A percentile compares a stretch with the other conserved stretches of the same genome.
phyloP scores from a whole-genome alignment of 2,329 filamentous ascomycete species.

The Purpureocillium lavendulum region DNA sequence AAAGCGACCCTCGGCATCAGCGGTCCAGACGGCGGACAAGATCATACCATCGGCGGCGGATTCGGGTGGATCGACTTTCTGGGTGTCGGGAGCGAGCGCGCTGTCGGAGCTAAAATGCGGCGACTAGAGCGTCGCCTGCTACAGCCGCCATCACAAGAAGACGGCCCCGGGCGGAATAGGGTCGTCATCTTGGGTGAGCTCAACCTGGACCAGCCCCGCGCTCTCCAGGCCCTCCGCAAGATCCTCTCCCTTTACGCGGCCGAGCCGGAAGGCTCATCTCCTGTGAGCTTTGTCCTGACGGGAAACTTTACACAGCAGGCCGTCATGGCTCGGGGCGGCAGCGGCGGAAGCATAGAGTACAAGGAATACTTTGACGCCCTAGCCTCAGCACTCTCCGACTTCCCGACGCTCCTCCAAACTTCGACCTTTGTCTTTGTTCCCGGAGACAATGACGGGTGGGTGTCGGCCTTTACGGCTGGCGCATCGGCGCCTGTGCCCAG shows the following conservation, averaged over 20 bases:
- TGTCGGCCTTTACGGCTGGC: constrained; percentile 72
- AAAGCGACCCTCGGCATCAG: constrained; percentile 68
- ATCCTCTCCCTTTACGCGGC: constrained; percentile 67
- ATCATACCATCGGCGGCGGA: constrained; percentile 62
- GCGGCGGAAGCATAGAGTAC: constrained; percentile 83
- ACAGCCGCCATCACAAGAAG: constrained; percentile 24
- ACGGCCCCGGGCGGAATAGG: constrained; percentile 34
- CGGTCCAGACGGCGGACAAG: constrained; percentile 46
- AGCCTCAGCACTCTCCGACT: constrained; percentile 75
- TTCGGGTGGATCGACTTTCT: constrained; percentile 98
- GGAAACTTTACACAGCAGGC: constrained; percentile 72
- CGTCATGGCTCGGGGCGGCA: constrained; percentile 59
- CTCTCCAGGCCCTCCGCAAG: constrained; percentile 71
- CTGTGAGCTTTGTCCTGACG: constrained; percentile 72
- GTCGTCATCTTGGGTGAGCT: constrained; percentile 78
- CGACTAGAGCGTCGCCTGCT: constrained; percentile 65
- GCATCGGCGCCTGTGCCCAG: constrained; percentile 62
- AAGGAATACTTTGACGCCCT: constrained; percentile 93
- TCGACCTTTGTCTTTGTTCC: constrained; percentile 89
- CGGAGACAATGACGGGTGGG: constrained; percentile 97
- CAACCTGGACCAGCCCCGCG: constrained; percentile 76
- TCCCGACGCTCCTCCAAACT: constrained; percentile 66
- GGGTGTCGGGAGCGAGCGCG: constrained; percentile 82
- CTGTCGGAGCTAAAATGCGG: constrained; percentile 74
- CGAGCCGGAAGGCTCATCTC: constrained; percentile 54